phyloP scores from a whole-genome alignment of 2,329 filamentous ascomycete genomes.

The Apiospora pterosperma region DNA sequence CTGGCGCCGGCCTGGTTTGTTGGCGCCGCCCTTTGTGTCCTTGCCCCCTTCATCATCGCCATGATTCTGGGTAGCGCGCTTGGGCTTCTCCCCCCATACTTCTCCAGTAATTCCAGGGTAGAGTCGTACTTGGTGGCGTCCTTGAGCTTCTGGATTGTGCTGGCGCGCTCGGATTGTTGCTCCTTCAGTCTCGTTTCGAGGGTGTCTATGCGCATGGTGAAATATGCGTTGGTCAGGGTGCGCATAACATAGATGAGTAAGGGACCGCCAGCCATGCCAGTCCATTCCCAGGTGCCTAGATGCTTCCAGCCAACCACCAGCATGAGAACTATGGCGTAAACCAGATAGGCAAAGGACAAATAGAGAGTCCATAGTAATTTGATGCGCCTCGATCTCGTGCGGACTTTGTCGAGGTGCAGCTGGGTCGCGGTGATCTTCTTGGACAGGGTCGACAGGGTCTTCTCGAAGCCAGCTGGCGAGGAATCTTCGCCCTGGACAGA shows the following conservation, averaged over 20 bases:
- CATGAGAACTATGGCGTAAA: slow-evolving; percentile 76
- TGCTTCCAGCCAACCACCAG: slow-evolving; percentile 82
- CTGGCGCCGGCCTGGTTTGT: slow-evolving; percentile 17
- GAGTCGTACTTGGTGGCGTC: slow-evolving; percentile 94
- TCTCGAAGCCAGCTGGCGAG: slow-evolving; percentile 91
- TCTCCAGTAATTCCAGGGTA: slow-evolving; percentile 87
- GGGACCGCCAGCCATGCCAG: slow-evolving; percentile 73
- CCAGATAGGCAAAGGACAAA: slow-evolving; percentile 82
- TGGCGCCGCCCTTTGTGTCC: slow-evolving; percentile 24
- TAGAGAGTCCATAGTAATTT: slow-evolving; percentile 90
- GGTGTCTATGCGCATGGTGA: slow-evolving; percentile 74
- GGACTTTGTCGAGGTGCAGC: slow-evolving; percentile 68
- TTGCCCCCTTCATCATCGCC: slow-evolving; percentile 19
- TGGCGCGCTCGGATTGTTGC: slow-evolving; percentile 73
- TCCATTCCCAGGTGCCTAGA: slow-evolving; percentile 75
- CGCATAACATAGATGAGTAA: slow-evolving; percentile 77
- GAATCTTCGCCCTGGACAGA: slow-evolving; percentile 64
- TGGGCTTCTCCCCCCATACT: slow-evolving; percentile 68
- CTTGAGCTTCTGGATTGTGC: slow-evolving; percentile 92
- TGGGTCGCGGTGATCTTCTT: slow-evolving; percentile 76
- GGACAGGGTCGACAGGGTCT: slow-evolving; percentile 77
- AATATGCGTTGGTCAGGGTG: slow-evolving; percentile 64
- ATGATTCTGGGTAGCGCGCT: slow-evolving; percentile 11
- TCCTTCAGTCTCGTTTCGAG: slow-evolving; percentile 68
- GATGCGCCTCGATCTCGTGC: slow-evolving; percentile 70